Conservation (phyloP, 352 stramenopile genomes). For the Globisporangium apiculatum region DNA sequence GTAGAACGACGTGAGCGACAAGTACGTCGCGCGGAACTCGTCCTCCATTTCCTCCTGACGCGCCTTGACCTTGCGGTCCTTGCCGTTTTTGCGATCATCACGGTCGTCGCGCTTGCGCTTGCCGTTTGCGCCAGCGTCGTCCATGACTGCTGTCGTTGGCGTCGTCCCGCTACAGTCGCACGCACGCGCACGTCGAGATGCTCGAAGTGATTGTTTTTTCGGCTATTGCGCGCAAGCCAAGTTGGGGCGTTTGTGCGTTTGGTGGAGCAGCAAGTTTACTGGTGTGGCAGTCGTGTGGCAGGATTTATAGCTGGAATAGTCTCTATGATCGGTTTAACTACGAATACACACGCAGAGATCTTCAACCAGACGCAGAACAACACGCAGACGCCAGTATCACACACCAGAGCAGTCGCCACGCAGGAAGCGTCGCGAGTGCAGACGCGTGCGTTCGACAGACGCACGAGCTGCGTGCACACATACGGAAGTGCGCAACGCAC, state of each 20-base stretch:
- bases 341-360: too few relatives aligned
- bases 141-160: too few relatives aligned
- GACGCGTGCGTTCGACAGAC: background rate
- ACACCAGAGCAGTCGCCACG: background rate
- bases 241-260: too few relatives aligned
- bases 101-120: constrained; percentile 68
- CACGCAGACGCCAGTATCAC: background rate
- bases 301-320: too few relatives aligned
- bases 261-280: too few relatives aligned
- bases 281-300: too few relatives aligned
- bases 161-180: too few relatives aligned
- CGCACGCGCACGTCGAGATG: background rate
- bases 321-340: too few relatives aligned
- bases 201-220: background rate
- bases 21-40: constrained; percentile 78
- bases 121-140: constrained; percentile 10
- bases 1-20: constrained; percentile 71
- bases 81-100: constrained; percentile 27
- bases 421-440: background rate
- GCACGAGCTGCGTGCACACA: background rate
- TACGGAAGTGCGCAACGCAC: background rate
- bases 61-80: constrained; percentile 35
- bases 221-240: too few relatives aligned
- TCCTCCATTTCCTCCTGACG: constrained; percentile 72
- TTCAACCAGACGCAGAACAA: background rate